A percentile compares a stretch with the other conserved stretches of the same genome.
Conservation (phyloP, 148 eudicot species). For the Spergularia bocconei region DNA sequence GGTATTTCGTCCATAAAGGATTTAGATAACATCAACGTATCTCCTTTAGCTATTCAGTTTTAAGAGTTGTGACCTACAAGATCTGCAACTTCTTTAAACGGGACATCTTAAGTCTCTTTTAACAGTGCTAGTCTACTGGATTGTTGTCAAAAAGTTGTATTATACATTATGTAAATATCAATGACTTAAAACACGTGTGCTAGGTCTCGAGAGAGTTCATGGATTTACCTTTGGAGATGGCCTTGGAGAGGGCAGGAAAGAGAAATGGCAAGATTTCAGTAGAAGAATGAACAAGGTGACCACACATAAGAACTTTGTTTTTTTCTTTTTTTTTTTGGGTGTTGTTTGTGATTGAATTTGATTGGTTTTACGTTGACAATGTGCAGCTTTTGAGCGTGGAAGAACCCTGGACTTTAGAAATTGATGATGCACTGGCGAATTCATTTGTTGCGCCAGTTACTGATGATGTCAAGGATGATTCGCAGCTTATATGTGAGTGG, state of each 20-base stretch:
- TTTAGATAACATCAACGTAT: too few species aligned
- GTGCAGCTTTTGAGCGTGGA: constrained; percentile 69
- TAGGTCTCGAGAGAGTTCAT: constrained; percentile 88
- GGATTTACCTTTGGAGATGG: constrained; percentile 96
- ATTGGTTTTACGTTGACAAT: constrained; percentile 9
- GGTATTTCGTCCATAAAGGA: too few species aligned
- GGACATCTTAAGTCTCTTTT: too few species aligned
- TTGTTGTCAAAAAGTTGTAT: not conserved
- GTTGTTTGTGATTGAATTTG: not conserved
- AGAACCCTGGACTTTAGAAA: constrained; percentile 79
- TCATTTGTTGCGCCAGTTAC: constrained; percentile 88
- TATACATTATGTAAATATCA: not conserved
- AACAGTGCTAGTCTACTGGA: too few species aligned
- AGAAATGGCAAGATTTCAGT: constrained; percentile 79
- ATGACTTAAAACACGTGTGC: constrained; percentile 20
- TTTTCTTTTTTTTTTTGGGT: not conserved
- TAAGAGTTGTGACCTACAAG: too few species aligned
- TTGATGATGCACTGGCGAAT: constrained; percentile 91
- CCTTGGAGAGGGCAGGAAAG: constrained; percentile 64
- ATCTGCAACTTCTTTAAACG: too few species aligned
- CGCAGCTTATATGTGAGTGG: constrained; percentile 69
- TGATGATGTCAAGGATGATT: constrained; percentile 71
- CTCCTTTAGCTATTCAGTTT: too few species aligned
- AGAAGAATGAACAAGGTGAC: constrained; percentile 66
- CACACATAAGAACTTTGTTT: not conserved